These are phyloP conservation scores for Dalbergia cultrata DNA, from an alignment of 306 rosid genomes.

Conservation along the genomic window DNA sequence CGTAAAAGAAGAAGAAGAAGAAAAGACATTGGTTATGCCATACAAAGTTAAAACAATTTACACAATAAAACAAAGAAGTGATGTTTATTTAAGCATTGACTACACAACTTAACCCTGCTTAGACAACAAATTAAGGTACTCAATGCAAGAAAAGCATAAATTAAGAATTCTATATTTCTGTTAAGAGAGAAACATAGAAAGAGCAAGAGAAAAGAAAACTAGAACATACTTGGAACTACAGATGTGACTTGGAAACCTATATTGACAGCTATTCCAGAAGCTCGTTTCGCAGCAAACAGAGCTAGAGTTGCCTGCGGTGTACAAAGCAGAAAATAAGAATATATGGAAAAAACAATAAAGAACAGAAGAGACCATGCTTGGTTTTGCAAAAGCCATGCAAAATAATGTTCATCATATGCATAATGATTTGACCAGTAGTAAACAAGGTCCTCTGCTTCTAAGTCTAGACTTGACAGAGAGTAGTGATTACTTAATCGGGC, in stretches of 20 bases:
- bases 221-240: constrained; percentile 88
- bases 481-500: neutral
- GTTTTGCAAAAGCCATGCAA: constrained; percentile 4
- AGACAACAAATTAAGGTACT: constrained; percentile 3
- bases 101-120: neutral
- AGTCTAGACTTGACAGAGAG: constrained; percentile 1
- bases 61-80: constrained; percentile 19
- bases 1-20: constrained; percentile 5
- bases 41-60: constrained; percentile 4
- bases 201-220: constrained; percentile 14
- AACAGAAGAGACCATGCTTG: constrained; percentile 14
- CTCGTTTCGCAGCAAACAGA: constrained; percentile 81
- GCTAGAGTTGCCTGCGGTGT: constrained; percentile 84
- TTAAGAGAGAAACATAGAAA: constrained; percentile 16
- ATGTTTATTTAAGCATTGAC: constrained; percentile 13
- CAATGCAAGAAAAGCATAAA: constrained; percentile 32
- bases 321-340: constrained; percentile 41
- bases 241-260: constrained; percentile 93
- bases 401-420: neutral
- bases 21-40: constrained; percentile 21
- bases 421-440: constrained; percentile 8
- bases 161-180: neutral
- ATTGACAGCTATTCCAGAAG: constrained; percentile 93
- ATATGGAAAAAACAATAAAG: constrained; percentile 28
- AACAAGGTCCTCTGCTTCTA: constrained; percentile 22